Conservation (phyloP, 2,329 filamentous ascomycete genomes). For the Ceratocystis smalleyi region DNA sequence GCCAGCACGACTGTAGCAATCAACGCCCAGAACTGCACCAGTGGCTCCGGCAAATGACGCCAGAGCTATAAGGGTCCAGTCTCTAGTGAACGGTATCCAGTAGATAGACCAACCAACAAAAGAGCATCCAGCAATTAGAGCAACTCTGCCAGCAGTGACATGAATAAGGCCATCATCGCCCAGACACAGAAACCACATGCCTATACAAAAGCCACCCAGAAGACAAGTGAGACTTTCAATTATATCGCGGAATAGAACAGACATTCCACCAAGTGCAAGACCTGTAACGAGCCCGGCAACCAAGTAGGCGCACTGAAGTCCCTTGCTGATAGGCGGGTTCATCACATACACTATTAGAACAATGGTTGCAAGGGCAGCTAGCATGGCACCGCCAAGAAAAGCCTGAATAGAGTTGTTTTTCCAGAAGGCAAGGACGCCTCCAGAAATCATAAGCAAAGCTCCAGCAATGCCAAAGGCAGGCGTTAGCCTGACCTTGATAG, state of each 20-base stretch:
- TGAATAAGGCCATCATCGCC: slow-evolving; percentile 59
- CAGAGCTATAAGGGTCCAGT: slow-evolving; percentile 58
- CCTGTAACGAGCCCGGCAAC: slow-evolving; percentile 63
- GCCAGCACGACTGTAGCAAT: slow-evolving; percentile 79
- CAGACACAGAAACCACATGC: slow-evolving; percentile 81
- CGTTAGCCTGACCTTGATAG: slow-evolving; percentile 58
- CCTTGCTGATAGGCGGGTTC: slow-evolving; percentile 57
- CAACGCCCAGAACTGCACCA: slow-evolving; percentile 64
- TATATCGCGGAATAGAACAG: slow-evolving; percentile 68
- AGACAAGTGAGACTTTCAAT: slow-evolving; percentile 69
- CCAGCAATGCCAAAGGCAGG: slow-evolving; percentile 70
- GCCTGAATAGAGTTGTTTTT: slow-evolving; percentile 67
- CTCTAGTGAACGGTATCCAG: slow-evolving; percentile 61
- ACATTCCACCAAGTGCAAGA: slow-evolving; percentile 53
- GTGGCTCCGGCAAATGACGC: slow-evolving; percentile 75
- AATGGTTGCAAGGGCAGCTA: slow-evolving; percentile 56
- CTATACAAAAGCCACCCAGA: slow-evolving; percentile 70
- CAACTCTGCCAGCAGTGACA: slow-evolving; percentile 45
- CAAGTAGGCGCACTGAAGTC: slow-evolving; percentile 72
- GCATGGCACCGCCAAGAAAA: slow-evolving; percentile 63
- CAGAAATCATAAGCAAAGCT: slow-evolving; percentile 56
- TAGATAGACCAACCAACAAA: slow-evolving; percentile 55
- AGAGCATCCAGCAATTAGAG: slow-evolving; percentile 62
- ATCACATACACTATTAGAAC: slow-evolving; percentile 83
- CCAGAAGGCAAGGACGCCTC: slow-evolving; percentile 55